Conservation (phyloP, 805 yeast species). For the Zygosaccharomyces rouxii region DNA sequence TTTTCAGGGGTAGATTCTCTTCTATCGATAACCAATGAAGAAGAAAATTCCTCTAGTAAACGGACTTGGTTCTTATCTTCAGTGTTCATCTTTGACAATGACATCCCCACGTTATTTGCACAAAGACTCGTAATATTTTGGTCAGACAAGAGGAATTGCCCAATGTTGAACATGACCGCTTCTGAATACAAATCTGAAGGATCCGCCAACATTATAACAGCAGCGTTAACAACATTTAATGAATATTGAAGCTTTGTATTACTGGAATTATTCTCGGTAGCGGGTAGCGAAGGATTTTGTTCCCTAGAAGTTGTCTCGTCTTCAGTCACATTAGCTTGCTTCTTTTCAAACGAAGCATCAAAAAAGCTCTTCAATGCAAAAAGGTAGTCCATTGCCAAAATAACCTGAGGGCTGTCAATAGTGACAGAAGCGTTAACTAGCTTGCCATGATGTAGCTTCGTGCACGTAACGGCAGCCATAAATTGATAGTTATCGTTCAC, state of each 20-base stretch:
- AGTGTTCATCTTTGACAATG: conserved; percentile 68
- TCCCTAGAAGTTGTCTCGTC: background rate
- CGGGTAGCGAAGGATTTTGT: background rate
- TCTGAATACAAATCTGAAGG: conserved; percentile 66
- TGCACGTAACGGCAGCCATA: conserved; percentile 47
- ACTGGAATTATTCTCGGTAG: conserved; percentile 2
- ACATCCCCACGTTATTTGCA: conserved; percentile 80
- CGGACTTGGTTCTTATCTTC: conserved; percentile 60
- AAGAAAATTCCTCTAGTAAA: conserved; percentile 83
- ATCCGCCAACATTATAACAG: conserved; percentile 75
- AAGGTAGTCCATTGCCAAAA: conserved; percentile 81
- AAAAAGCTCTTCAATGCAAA: conserved; percentile 65
- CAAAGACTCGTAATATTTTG: conserved; percentile 64
- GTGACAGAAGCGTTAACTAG: conserved; percentile 52
- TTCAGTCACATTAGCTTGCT: conserved; percentile 2
- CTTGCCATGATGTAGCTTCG: conserved; percentile 38
- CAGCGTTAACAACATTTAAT: conserved; percentile 69
- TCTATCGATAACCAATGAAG: conserved; percentile 67
- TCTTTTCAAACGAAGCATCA: conserved; percentile 43
- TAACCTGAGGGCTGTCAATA: conserved; percentile 73
- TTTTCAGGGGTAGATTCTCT: conserved; percentile 58
- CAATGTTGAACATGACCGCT: conserved; percentile 86
- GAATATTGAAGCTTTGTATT: conserved; percentile 44
- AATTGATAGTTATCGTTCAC: conserved; percentile 66
- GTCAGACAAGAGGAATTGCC: conserved; percentile 66